A percentile compares a stretch with the other conserved stretches of the same genome.
phyloP scores from a whole-genome alignment of 2,329 filamentous ascomycete genomes.

The Sphaerostilbella broomeana region DNA sequence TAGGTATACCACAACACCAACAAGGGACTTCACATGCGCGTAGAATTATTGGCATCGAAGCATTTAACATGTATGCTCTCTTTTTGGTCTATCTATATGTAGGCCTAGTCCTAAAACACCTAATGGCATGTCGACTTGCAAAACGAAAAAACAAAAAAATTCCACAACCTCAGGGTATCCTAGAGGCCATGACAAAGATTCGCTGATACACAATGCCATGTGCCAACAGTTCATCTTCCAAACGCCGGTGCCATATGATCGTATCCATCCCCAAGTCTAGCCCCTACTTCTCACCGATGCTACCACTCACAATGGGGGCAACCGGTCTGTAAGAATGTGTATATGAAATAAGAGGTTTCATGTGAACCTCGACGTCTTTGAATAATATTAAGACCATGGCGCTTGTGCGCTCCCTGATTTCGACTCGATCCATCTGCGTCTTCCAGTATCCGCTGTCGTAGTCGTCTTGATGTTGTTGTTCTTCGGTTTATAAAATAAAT shows the following conservation, averaged over 20 bases:
- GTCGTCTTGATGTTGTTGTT: constrained; percentile 7
- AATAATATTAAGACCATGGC: too few relatives aligned
- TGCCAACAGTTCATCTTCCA: constrained; percentile 11
- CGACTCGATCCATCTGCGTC: background rate
- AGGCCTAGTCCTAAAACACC: too few relatives aligned
- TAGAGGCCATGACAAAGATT: constrained; percentile 4
- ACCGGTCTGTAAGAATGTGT: too few relatives aligned
- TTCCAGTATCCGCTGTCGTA: constrained; percentile 9
- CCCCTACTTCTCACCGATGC: constrained; percentile 2
- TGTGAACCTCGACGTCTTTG: too few relatives aligned
- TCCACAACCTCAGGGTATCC: constrained; percentile 9
- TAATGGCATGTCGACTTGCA: background rate
- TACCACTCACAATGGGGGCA: too few relatives aligned
- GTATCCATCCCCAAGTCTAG: constrained; percentile 12
- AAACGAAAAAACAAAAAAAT: background rate
- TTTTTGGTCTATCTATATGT: constrained; percentile 3
- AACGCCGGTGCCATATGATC: constrained; percentile 16
- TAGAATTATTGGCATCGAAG: too few relatives aligned
- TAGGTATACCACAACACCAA: too few relatives aligned
- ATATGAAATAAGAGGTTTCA: too few relatives aligned
- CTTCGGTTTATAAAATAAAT: constrained; percentile 8
- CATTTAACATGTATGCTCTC: background rate
- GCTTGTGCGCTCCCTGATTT: background rate
- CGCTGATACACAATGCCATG: constrained; percentile 9
- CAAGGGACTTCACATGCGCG: too few relatives aligned